phyloP scores from a whole-genome alignment of 1,139 yeast genomes.

The Yamadazyma blattariae region DNA sequence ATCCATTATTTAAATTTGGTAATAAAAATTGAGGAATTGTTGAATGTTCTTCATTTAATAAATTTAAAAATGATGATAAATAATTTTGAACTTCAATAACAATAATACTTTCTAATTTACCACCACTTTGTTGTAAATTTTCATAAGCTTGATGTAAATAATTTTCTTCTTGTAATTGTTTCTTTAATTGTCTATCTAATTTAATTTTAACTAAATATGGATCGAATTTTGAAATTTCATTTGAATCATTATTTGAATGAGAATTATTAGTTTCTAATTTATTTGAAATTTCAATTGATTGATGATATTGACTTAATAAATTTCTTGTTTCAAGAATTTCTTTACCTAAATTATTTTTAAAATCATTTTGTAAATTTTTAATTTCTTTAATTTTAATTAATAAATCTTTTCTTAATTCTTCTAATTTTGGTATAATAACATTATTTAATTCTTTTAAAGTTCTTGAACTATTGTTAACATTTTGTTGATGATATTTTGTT shows the following conservation, averaged over 20 bases:
- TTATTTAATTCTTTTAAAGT: conserved; percentile 69
- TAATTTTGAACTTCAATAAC: conserved; percentile 84
- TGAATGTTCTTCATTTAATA: conserved; percentile 67
- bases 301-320: conserved; percentile 48
- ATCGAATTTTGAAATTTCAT: conserved; percentile 49
- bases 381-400: conserved; percentile 85
- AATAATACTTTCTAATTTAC: conserved; percentile 84
- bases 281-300: conserved; percentile 35
- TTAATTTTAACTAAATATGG: conserved; percentile 75
- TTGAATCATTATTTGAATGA: conserved; percentile 6
- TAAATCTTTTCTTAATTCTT: conserved; percentile 79
- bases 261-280: conserved; percentile 27
- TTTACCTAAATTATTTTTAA: conserved; percentile 67
- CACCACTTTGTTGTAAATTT: conserved; percentile 84
- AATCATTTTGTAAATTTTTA: conserved; percentile 75
- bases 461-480: conserved; percentile 63
- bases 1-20: conserved; percentile 68
- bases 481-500: conserved; percentile 69
- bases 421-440: conserved; percentile 77
- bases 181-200: conserved; percentile 73
- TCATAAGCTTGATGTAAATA: conserved; percentile 83
- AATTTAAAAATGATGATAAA: conserved; percentile 64
- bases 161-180: conserved; percentile 80
- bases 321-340: conserved; percentile 65
- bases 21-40: conserved; percentile 62